Conservation (phyloP, 192 early-diverging fungal genomes). For the Coemansia sp. region DNA sequence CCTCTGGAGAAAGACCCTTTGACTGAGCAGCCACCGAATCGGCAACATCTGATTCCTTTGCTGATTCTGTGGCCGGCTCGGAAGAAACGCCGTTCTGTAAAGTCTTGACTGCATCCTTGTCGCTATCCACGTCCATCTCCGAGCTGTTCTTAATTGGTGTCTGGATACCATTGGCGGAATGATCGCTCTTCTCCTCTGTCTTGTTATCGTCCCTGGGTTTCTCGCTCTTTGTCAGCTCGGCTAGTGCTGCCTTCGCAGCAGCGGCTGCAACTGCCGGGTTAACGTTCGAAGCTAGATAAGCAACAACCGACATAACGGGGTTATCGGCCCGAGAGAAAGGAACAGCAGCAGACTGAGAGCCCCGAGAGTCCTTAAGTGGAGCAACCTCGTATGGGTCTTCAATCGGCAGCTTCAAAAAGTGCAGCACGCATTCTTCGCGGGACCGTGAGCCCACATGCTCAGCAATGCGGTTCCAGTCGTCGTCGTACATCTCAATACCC, state of each 20-base stretch:
- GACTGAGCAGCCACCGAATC: constrained; percentile 12
- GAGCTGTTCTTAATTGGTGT: neutral
- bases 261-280: constrained; percentile 84
- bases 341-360: constrained; percentile 60
- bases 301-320: constrained; percentile 87
- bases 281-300: constrained; percentile 84
- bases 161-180: neutral
- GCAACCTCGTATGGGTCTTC: constrained; percentile 72
- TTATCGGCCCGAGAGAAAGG: constrained; percentile 85
- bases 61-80: neutral
- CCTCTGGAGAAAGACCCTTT: constrained; percentile 23
- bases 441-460: constrained; percentile 90
- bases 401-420: constrained; percentile 88
- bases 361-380: constrained; percentile 24
- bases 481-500: constrained; percentile 89
- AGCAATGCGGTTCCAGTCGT: constrained; percentile 90
- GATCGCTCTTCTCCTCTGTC: constrained; percentile 4
- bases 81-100: constrained; percentile 5
- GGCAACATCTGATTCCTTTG: constrained; percentile 4
- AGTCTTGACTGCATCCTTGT: constrained; percentile 21
- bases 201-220: constrained; percentile 9
- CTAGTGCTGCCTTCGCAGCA: constrained; percentile 82
- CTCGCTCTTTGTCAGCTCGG: constrained; percentile 58
- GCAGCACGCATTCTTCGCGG: constrained; percentile 87
- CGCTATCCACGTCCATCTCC: constrained; percentile 8